These are phyloP conservation scores for Solanum megistacrolobum DNA, from an alignment of 257 asterid genomes.

Conservation along the genomic window DNA sequence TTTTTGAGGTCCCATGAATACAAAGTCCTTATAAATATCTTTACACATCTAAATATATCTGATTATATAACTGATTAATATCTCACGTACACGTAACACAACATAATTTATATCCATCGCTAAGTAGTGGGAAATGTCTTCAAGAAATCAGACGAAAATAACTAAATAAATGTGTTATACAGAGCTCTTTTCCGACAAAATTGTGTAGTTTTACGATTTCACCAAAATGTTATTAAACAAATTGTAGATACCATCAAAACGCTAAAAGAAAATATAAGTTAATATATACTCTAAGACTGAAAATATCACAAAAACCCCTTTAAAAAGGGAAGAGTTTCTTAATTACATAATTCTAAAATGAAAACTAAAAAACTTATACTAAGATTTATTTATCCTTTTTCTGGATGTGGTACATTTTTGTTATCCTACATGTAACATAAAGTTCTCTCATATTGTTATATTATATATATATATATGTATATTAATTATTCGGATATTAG, in stretches of 20 bases:
- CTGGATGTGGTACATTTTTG: background rate
- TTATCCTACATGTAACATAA: background rate
- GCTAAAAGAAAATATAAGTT: background rate
- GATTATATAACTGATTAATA: background rate
- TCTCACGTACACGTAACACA: background rate
- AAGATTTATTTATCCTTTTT: background rate
- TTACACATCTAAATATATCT: too few species aligned
- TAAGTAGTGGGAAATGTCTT: background rate
- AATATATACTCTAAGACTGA: background rate
- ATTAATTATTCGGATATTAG: background rate
- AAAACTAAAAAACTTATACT: background rate
- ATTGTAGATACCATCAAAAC: background rate
- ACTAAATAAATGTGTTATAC: background rate
- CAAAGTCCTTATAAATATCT: background rate
- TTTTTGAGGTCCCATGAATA: background rate
- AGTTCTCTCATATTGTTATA: background rate
- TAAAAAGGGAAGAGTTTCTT: background rate
- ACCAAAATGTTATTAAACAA: background rate
- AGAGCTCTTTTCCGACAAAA: background rate
- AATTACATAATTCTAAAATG: background rate
- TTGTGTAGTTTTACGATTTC: background rate
- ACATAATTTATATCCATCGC: background rate
- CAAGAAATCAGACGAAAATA: background rate
- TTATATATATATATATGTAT: too few species aligned
- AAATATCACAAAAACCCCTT: background rate